Evolutionary conservation across 139 green algal genomes (phyloP), one percentile per base, ranked within the genome.

Genomic region (Haematococcus lacustris): DNA sequence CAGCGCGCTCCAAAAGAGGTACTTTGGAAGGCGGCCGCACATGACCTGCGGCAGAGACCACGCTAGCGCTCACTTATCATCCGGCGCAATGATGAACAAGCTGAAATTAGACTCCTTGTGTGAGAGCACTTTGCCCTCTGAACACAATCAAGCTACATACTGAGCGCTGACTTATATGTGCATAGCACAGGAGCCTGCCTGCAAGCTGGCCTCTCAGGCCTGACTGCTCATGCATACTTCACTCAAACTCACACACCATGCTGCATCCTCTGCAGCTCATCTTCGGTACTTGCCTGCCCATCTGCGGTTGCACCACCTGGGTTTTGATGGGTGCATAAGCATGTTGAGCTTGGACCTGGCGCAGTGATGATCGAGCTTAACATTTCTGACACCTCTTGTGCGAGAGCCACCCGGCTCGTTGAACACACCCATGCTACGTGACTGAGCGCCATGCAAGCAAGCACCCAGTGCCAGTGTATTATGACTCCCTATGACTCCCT

Each of bases 1-100:
- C 79, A 77, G 38, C 69, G 88, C 0, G 91, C 87, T 2, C 90
- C 91, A 3, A 95, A 95, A 76, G 66, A 88, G 83, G 90, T 94
- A 50, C 1, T 41, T 47, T 4, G 28, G 35, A 34, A 1, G 33
- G 62, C 25, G 34, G 51, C 2, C 3, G 28, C 33, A 53, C 51
- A 23, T 30, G 38, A 25, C 4, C 13, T 30, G 38, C 37, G 7
- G 64, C 38, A n/a, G 37, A 57, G 38, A 26, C 32, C 30, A 47
- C 33, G 34, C 5, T 68, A 26, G 6, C 3, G 9, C 33, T 26
- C 4, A 25, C 41, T 30, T 68, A 68, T 26, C 25, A 33, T 35
- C 21, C 25, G 5, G 57, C 21, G 28, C 32, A 32, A 37, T 65
- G 57, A 37, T 30, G 25, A 57, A 57, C 47, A 57, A 57, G 17